phyloP scores from a whole-genome alignment of 2,329 filamentous ascomycete genomes.

The Onygena corvina region DNA sequence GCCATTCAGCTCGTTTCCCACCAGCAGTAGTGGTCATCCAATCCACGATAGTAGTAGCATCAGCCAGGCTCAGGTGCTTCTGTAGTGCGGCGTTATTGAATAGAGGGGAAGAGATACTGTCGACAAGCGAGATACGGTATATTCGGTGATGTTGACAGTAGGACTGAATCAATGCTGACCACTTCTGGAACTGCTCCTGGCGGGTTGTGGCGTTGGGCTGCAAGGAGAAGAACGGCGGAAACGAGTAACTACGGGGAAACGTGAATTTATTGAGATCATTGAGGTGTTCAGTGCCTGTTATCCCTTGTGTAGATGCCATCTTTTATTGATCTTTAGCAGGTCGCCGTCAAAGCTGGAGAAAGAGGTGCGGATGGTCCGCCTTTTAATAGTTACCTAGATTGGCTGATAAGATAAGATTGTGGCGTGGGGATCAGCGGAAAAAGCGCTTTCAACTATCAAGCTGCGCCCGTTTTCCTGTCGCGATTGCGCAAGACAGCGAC shows the following conservation, averaged over 20 bases:
- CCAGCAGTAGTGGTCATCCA: conserved; percentile 45
- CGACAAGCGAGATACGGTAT: conserved; percentile 59
- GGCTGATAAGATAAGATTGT: conserved; percentile 11
- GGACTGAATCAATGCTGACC: conserved; percentile 70
- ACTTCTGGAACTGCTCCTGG: conserved; percentile 55
- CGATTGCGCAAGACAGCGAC: not conserved
- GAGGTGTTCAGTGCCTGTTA: too few relatives aligned
- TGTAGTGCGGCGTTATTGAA: conserved; percentile 40
- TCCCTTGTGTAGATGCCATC: not conserved
- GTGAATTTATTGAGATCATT: conserved; percentile 19
- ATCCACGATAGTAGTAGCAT: conserved; percentile 43
- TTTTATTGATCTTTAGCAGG: too few relatives aligned
- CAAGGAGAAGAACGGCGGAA: conserved; percentile 44
- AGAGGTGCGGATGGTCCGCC: not conserved
- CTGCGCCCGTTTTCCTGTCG: not conserved
- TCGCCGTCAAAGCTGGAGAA: too few relatives aligned
- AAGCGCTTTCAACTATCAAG: not conserved
- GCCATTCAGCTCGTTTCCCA: conserved; percentile 48
- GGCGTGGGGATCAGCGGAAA: not conserved
- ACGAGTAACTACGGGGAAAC: conserved; percentile 35
- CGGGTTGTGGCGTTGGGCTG: conserved; percentile 37
- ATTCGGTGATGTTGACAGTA: conserved; percentile 71
- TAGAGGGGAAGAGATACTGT: conserved; percentile 46
- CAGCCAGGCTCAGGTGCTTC: conserved; percentile 39
- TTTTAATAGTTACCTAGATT: too few relatives aligned